These are phyloP conservation scores for Bromus sterilis DNA, from an alignment of 176 grass and related monocot genomes.

Conservation along the genomic window DNA sequence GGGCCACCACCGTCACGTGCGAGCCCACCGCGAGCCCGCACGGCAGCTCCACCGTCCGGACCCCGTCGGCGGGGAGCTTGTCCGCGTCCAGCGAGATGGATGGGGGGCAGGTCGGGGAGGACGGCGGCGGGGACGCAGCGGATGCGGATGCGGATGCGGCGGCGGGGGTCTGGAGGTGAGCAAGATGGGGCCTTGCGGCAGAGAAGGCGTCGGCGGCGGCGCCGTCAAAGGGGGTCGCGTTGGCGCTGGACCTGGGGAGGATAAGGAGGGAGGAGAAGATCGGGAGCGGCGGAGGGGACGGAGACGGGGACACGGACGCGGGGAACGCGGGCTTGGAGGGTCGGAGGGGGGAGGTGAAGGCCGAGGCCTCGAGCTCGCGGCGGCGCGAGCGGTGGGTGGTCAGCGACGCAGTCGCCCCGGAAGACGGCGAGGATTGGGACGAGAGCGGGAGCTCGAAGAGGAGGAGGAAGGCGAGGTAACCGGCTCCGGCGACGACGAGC, in stretches of 20 bases:
- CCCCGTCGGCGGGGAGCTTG: constrained; percentile 28
- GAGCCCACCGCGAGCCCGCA: constrained; percentile 87
- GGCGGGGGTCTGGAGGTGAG: neutral
- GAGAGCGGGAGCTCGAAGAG: constrained; percentile 31
- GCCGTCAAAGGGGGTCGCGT: constrained; percentile 18
- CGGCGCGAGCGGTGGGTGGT: constrained; percentile 33
- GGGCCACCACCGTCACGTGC: constrained; percentile 84
- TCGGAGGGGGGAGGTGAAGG: neutral
- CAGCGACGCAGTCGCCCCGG: neutral
- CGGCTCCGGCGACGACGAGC: neutral
- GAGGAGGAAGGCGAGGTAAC: constrained; percentile 31
- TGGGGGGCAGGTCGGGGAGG: constrained; percentile 29
- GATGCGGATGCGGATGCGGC: neutral
- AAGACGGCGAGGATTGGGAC: neutral
- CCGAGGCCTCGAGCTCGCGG: constrained; percentile 35
- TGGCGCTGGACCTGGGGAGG: constrained; percentile 32
- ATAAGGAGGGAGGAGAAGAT: constrained; percentile 44
- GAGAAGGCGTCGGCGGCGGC: constrained; percentile 30
- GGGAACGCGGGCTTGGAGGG: constrained; percentile 22
- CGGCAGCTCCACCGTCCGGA: constrained; percentile 51
- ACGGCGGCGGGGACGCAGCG: neutral
- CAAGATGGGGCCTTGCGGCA: constrained; percentile 30
- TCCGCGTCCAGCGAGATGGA: constrained; percentile 47
- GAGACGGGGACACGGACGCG: neutral
- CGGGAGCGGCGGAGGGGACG: neutral